Evolutionary conservation across 768 basidiomycete species (phyloP).

Genomic region (Calocybe gangraenosa): DNA sequence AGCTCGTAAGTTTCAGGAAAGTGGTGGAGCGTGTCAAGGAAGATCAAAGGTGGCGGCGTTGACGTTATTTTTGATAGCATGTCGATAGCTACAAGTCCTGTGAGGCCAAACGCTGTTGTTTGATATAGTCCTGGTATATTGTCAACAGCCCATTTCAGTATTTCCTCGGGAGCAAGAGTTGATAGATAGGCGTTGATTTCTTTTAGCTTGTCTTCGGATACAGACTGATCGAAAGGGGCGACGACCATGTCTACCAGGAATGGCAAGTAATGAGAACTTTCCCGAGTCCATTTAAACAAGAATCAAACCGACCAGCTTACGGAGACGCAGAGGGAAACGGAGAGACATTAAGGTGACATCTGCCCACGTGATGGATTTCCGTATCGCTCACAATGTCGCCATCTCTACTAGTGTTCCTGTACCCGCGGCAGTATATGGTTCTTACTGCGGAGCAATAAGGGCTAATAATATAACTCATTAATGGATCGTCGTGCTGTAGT

Average conservation of each 20-base stretch:
- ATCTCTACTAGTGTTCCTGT: constrained; percentile 19
- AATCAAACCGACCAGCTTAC: constrained; percentile 5
- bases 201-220: constrained; percentile 54
- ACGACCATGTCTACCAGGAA: constrained; percentile 16
- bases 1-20: constrained; percentile 91
- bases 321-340: neutral
- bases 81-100: constrained; percentile 89
- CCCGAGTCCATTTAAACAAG: constrained; percentile 5
- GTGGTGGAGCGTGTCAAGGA: constrained; percentile 95
- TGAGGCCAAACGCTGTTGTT: constrained; percentile 96
- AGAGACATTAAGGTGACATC: neutral
- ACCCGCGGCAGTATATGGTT: too few relatives aligned
- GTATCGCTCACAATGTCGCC: neutral
- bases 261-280: constrained; percentile 5
- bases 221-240: constrained; percentile 51
- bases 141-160: constrained; percentile 80
- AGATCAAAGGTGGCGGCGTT: constrained; percentile 79
- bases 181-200: constrained; percentile 73
- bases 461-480: too few relatives aligned
- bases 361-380: constrained; percentile 11
- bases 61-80: constrained; percentile 85
- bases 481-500: too few relatives aligned
- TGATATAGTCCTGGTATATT: constrained; percentile 81
- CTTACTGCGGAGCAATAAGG: too few relatives aligned
- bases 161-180: constrained; percentile 72